phyloP scores from a whole-genome alignment of 495 filamentous ascomycete genomes.

The Acidomyces sp. region DNA sequence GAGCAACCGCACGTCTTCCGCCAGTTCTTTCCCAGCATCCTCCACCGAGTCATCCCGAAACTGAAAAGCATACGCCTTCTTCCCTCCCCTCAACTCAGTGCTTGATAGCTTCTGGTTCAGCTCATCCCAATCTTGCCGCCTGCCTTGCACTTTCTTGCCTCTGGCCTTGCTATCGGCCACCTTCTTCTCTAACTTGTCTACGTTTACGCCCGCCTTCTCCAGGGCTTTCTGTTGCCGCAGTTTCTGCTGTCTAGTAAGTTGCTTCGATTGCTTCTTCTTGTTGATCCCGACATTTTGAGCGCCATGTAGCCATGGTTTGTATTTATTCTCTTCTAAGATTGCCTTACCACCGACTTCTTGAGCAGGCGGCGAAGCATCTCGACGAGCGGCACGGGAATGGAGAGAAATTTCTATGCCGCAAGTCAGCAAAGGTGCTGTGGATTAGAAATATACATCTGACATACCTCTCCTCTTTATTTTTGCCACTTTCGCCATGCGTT shows the following conservation, averaged over 20 bases:
- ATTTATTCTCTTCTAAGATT: slow-evolving; percentile 41
- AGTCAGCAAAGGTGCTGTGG: neutral
- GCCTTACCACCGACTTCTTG: slow-evolving; percentile 33
- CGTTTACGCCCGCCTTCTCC: slow-evolving; percentile 56
- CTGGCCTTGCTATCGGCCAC: slow-evolving; percentile 50
- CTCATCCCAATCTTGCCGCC: slow-evolving; percentile 40
- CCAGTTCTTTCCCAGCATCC: neutral
- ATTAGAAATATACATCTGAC: neutral
- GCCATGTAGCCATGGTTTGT: slow-evolving; percentile 52
- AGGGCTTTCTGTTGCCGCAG: slow-evolving; percentile 56
- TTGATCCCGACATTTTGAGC: slow-evolving; percentile 49
- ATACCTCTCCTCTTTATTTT: slow-evolving; percentile 23
- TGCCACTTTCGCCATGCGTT: slow-evolving; percentile 31
- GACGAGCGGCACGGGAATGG: slow-evolving; percentile 19
- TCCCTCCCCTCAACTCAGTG: neutral
- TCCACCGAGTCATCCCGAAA: neutral
- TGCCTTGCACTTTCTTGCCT: slow-evolving; percentile 44
- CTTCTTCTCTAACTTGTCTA: slow-evolving; percentile 59
- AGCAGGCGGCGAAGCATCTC: slow-evolving; percentile 14
- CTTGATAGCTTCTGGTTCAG: slow-evolving; percentile 36
- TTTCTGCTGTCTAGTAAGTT: slow-evolving; percentile 49
- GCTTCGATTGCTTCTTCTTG: slow-evolving; percentile 48
- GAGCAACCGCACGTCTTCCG: neutral
- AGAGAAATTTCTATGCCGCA: slow-evolving; percentile 9
- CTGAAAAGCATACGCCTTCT: neutral